A percentile compares a stretch with the other conserved stretches of the same genome.
phyloP scores from a whole-genome alignment of 805 yeast genomes.

The Komagataella ulmi region DNA sequence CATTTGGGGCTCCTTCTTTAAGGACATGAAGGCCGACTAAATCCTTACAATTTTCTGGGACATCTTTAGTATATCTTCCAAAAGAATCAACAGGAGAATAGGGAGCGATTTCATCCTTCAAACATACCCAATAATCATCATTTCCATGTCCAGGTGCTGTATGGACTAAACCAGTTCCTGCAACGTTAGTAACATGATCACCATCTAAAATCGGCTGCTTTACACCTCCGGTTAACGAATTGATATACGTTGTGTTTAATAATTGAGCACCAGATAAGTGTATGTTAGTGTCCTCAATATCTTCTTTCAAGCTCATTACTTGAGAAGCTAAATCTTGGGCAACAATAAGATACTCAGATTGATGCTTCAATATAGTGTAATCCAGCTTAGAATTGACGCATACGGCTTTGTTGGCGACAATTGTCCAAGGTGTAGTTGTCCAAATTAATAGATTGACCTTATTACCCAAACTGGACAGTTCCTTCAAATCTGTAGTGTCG shows the following conservation, averaged over 20 bases:
- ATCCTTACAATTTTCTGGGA: conserved; percentile 28
- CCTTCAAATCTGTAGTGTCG: conserved; percentile 1
- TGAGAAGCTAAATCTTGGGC: conserved; percentile 33
- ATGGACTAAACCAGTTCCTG: conserved; percentile 95
- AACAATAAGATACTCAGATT: conserved; percentile 37
- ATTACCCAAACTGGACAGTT: not conserved
- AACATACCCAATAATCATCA: conserved; percentile 76
- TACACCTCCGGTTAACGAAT: conserved; percentile 30
- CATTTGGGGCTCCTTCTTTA: conserved; percentile 35
- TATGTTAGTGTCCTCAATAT: conserved; percentile 10
- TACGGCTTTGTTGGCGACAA: conserved; percentile 77
- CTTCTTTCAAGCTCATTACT: conserved; percentile 19
- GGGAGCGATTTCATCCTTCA: conserved; percentile 38
- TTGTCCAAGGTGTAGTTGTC: conserved; percentile 99
- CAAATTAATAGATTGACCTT: conserved; percentile 46
- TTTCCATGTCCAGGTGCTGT: conserved; percentile 97
- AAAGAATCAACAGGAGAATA: conserved; percentile 68
- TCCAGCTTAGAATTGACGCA: conserved; percentile 46
- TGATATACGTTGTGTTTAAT: conserved; percentile 30
- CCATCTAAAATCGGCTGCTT: conserved; percentile 58
- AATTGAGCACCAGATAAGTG: conserved; percentile 29
- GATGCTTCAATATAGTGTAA: conserved; percentile 36
- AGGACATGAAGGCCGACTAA: conserved; percentile 50
- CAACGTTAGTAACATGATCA: conserved; percentile 60
- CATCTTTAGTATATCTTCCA: conserved; percentile 49